These are phyloP conservation scores for Annulohypoxylon stygium DNA, from an alignment of 495 filamentous ascomycete species.

Conservation along the genomic window DNA sequence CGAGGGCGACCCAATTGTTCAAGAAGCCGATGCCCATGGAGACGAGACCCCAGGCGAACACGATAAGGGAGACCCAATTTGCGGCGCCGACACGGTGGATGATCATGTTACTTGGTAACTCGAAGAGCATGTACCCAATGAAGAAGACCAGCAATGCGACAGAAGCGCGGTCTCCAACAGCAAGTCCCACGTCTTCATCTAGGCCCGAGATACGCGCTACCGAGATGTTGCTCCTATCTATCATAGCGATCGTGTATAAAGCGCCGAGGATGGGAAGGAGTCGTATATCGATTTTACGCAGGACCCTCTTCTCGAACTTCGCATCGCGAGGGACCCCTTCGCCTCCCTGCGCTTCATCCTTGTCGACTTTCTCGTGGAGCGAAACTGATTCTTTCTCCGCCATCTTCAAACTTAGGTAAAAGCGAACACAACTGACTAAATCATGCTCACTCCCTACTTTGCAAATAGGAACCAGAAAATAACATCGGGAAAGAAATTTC, in stretches of 20 bases:
- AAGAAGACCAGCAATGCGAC: slow-evolving; percentile 67
- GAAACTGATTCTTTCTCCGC: slow-evolving; percentile 40
- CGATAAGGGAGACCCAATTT: slow-evolving; percentile 71
- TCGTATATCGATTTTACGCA: slow-evolving; percentile 74
- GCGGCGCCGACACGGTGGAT: slow-evolving; percentile 70
- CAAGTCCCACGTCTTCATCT: slow-evolving; percentile 52
- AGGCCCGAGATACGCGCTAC: slow-evolving; percentile 63
- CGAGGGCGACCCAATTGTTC: slow-evolving; percentile 63
- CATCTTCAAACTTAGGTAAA: slow-evolving; percentile 16
- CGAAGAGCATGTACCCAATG: slow-evolving; percentile 52
- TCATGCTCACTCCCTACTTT: too few relatives aligned
- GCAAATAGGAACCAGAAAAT: not conserved
- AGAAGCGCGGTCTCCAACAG: slow-evolving; percentile 47
- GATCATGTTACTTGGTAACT: slow-evolving; percentile 76
- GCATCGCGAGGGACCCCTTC: slow-evolving; percentile 6
- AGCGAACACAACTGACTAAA: not conserved
- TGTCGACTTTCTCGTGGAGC: slow-evolving; percentile 40
- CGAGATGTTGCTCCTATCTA: slow-evolving; percentile 56
- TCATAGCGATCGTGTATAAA: slow-evolving; percentile 51
- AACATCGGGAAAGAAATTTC: not conserved
- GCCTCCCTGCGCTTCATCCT: not conserved
- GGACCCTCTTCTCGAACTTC: slow-evolving; percentile 45
- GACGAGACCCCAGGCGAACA: slow-evolving; percentile 65
- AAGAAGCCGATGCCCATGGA: slow-evolving; percentile 73
- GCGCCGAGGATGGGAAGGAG: slow-evolving; percentile 69